Evolutionary conservation across 2,329 filamentous ascomycete species (phyloP).

Genomic region (Botryotinia narcissicola): DNA sequence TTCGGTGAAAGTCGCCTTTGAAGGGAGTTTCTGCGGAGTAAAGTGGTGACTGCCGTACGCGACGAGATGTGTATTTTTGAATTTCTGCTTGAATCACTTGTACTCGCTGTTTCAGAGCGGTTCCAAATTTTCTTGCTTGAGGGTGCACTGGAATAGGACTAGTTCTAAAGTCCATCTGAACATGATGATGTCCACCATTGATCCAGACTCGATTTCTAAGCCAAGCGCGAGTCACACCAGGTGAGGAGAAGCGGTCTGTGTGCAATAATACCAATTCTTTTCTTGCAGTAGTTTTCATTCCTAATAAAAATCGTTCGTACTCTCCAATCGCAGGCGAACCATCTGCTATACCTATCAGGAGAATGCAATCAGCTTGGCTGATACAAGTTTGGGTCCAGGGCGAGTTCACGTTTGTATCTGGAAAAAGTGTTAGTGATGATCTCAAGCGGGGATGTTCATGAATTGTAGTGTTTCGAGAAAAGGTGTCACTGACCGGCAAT

Average conservation of each 20-base stretch:
- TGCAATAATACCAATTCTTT: conserved; percentile 92
- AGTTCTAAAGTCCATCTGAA: conserved; percentile 87
- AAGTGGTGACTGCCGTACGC: conserved; percentile 80
- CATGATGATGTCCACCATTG: conserved; percentile 94
- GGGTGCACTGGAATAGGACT: conserved; percentile 74
- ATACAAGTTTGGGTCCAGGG: conserved; percentile 99
- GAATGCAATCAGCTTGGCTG: conserved; percentile 91
- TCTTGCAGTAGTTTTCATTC: conserved; percentile 93
- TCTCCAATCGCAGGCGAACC: conserved; percentile 88
- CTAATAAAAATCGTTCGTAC: conserved; percentile 92
- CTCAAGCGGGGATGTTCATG: conserved; percentile 30
- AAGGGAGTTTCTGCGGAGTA: conserved; percentile 90
- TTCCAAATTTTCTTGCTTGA: conserved; percentile 74
- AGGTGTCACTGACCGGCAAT: conserved; percentile 64
- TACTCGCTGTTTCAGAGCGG: conserved; percentile 84
- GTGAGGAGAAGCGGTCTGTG: conserved; percentile 78
- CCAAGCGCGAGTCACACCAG: conserved; percentile 86
- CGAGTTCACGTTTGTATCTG: conserved; percentile 92
- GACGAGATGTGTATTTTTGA: conserved; percentile 94
- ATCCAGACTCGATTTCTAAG: conserved; percentile 93
- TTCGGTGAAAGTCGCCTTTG: conserved; percentile 94
- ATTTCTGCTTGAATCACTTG: conserved; percentile 96
- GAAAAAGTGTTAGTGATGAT: conserved; percentile 10
- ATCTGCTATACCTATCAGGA: conserved; percentile 88
- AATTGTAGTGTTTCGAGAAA: conserved; percentile 44